phyloP scores from a whole-genome alignment of 176 grass and related monocot species.

The Oryza punctata region DNA sequence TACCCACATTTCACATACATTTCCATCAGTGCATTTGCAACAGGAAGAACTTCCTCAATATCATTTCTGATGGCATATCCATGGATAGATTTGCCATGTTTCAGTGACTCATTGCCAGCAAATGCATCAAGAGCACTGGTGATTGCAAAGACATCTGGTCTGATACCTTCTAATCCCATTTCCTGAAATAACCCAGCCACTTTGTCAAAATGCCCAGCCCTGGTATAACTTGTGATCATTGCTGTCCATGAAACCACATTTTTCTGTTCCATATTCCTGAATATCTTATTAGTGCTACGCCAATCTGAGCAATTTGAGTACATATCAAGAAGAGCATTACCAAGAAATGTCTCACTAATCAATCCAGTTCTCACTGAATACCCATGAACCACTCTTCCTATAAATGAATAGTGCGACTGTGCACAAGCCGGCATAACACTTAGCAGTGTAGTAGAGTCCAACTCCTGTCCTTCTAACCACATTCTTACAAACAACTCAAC shows the following conservation, averaged over 20 bases:
- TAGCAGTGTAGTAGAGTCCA: constrained; percentile 63
- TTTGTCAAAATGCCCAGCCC: constrained; percentile 57
- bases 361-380: constrained; percentile 69
- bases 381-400: constrained; percentile 68
- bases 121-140: constrained; percentile 80
- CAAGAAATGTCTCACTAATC: constrained; percentile 41
- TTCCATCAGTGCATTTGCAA: constrained; percentile 77
- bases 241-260: constrained; percentile 78
- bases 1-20: constrained; percentile 78
- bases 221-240: constrained; percentile 69
- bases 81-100: constrained; percentile 67
- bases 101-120: constrained; percentile 56
- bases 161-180: constrained; percentile 60
- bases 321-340: constrained; percentile 80
- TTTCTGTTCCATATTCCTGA: constrained; percentile 63
- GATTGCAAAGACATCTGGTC: constrained; percentile 58
- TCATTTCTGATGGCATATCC: constrained; percentile 61
- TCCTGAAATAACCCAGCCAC: constrained; percentile 61
- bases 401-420: constrained; percentile 37
- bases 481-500: constrained; percentile 59
- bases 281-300: constrained; percentile 65
- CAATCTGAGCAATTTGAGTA: constrained; percentile 82
- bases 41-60: constrained; percentile 52
- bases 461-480: constrained; percentile 51
- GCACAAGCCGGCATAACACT: constrained; percentile 74